Evolutionary conservation across 2,329 filamentous ascomycete species (phyloP), one percentile per base, ranked within the genome.

Genomic region (Calonectria ilicicola): DNA sequence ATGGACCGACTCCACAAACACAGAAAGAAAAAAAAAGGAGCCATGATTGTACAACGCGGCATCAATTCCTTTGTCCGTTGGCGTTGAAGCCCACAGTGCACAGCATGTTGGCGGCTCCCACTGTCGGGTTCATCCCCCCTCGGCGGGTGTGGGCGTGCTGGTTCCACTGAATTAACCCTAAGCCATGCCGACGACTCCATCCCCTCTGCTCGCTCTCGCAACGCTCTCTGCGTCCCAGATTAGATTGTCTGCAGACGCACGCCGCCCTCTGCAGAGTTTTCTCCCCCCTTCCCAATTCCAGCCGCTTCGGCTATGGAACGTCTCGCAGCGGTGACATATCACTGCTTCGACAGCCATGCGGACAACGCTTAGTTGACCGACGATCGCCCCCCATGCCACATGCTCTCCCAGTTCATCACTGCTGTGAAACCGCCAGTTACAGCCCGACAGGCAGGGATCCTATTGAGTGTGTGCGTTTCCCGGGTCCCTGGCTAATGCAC

Each of bases 401-500:
- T 68, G 71, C 38, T 67, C 44, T 29, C 40, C 44, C 53, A 27
- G 23, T 15, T 29, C 63, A 49, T 70, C 70, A 66, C 65, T 53
- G 64, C 40, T 44, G 44, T 56, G 67, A 64, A 65, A 69, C 71
- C 56, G 38, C 60, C 75, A 79, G 69, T 79, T 56, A 74, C 67
- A 69, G 21, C 29, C 23, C 72, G 46, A 58, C 62, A 60, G 65
- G 70, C 65, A 46, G 32, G 67, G 73, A 40, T 70, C 58, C 21
- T 14, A 65, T 78, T 77, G 77, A 79, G 77, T 79, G 77, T 71
- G 65, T 79, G 77, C 77, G 71, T 79, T 72, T 76, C 72, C 58
- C 46, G 63, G 77, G 77, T 75, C 77, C 77, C 75, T 76, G 77
- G 77, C 77, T 79, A 79, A 79, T 74, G 76, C 76, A 79, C 74